Base-by-base conservation (phyloP, 768 basidiomycete genomes). In the Tubosaeta sp. region DNA sequence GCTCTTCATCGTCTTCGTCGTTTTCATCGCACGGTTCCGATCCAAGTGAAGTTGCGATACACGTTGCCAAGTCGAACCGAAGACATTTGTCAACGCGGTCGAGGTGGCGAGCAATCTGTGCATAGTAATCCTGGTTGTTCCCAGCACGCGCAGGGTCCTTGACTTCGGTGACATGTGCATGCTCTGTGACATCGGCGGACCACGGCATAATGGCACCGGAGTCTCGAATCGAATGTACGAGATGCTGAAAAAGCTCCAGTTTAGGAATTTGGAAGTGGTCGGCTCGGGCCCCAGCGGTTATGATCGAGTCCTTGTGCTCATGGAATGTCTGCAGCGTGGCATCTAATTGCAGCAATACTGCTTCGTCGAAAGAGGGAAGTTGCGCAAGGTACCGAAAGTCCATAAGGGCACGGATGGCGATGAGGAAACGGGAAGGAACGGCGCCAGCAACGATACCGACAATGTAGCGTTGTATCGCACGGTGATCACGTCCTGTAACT, bases 321-420 rank as follows among this genome's bases (percentile, higher is more conserved):
- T n/a, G n/a, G n/a, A n/a, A n/a, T n/a, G n/a, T n/a, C n/a, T n/a
- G n/a, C n/a, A n/a, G n/a, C n/a, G n/a, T n/a, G n/a, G n/a, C n/a
- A n/a, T n/a, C n/a, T n/a, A n/a, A n/a, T n/a, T n/a, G n/a, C n/a
- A n/a, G n/a, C n/a, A n/a, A n/a, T n/a, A n/a, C n/a, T n/a, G n/a
- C n/a, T n/a, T n/a, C n/a, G n/a, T n/a, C n/a, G n/a, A n/a, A n/a
- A n/a, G n/a, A n/a, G n/a, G n/a, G 62, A 47, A 70, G 72, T 37
- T 72, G 71, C 0, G 71, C 67, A 6, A 71, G 52, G 49, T 69
- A 74, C 8, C 74, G 43, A 50, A 77, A 78, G 51, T 78, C 71
- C 1, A 78, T 55, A 1, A 76, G 33, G 0, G 63, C 69, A 2
- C 67, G 60, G 66, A 53, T 2, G 6, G 52, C 43, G 1, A 22